A percentile compares a stretch with the other conserved stretches of the same genome.
Conservation (phyloP, 2,329 filamentous ascomycete genomes). For the Aspergillus vadensis region DNA sequence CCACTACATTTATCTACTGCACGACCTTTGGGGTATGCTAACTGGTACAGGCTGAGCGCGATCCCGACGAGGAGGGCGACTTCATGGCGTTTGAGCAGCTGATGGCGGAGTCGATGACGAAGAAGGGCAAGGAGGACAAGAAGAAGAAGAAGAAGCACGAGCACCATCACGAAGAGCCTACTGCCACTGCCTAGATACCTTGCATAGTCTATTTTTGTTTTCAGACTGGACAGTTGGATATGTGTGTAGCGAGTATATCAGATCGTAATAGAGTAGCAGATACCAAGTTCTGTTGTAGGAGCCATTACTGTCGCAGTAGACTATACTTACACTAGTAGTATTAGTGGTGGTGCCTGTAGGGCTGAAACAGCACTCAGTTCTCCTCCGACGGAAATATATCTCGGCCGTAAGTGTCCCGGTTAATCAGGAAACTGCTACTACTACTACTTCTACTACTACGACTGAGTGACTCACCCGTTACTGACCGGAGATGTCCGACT, state of each 20-base stretch:
- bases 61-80: constrained; percentile 94
- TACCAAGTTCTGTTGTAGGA: neutral
- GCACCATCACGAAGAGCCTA: constrained; percentile 21
- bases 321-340: too few species aligned
- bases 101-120: constrained; percentile 91
- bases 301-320: neutral
- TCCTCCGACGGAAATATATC: neutral
- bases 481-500: neutral
- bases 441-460: too few species aligned
- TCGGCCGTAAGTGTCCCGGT: neutral
- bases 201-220: constrained; percentile 2
- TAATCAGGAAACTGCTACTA: too few species aligned
- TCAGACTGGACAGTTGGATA: constrained; percentile 9
- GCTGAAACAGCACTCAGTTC: too few species aligned
- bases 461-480: too few species aligned
- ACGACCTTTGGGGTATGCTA: constrained; percentile 10
- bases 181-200: constrained; percentile 12
- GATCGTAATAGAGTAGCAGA: too few species aligned
- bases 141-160: constrained; percentile 61
- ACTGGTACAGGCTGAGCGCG: constrained; percentile 70
- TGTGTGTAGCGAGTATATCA: constrained; percentile 4
- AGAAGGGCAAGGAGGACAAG: constrained; percentile 83
- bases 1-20: constrained; percentile 12
- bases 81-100: constrained; percentile 99
- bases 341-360: too few species aligned